These are phyloP conservation scores for Jaltomata sinuosa DNA, from an alignment of 257 asterid genomes.

Conservation along the genomic window DNA sequence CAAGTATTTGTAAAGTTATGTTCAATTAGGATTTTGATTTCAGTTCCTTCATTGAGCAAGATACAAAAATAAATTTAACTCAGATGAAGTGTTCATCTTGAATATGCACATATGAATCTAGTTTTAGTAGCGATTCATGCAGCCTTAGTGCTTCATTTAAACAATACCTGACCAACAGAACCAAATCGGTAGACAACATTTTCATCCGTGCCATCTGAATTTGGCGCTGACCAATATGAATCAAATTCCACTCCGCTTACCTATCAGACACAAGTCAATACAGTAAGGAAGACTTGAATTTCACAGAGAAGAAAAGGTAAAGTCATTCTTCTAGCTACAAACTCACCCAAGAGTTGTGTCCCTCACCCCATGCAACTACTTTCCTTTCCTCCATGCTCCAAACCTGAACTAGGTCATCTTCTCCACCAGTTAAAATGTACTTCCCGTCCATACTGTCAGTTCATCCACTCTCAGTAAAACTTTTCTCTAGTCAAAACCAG, in stretches of 20 bases:
- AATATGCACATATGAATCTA: neutral
- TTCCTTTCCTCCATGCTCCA: slow-evolving; percentile 98
- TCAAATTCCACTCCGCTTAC: slow-evolving; percentile 97
- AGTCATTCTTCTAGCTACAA: neutral
- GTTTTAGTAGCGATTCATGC: neutral
- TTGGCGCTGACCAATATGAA: slow-evolving; percentile 89
- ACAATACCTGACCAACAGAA: slow-evolving; percentile 91
- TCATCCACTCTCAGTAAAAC: slow-evolving; percentile 26
- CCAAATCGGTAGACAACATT: slow-evolving; percentile 89
- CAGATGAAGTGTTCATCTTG: neutral
- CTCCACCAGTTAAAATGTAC: slow-evolving; percentile 94
- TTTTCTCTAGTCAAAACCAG: slow-evolving; percentile 14
- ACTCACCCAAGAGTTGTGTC: slow-evolving; percentile 97
- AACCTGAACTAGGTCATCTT: slow-evolving; percentile 97
- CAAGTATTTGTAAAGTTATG: neutral
- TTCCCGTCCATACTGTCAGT: slow-evolving; percentile 87
- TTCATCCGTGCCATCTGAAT: slow-evolving; percentile 75
- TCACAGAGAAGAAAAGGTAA: neutral
- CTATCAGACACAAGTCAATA: slow-evolving; percentile 31
- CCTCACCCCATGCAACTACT: slow-evolving; percentile 99
- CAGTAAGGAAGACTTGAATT: slow-evolving; percentile 5
- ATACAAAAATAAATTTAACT: neutral
- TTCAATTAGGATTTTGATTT: neutral
- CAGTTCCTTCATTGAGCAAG: neutral
- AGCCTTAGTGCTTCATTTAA: neutral